Percentiles rank a stretch among this genome's conserved stretches.
These are phyloP conservation scores for Dictyostelium purpureum DNA, from an alignment of 78 protist species.

Conservation along the genomic window DNA sequence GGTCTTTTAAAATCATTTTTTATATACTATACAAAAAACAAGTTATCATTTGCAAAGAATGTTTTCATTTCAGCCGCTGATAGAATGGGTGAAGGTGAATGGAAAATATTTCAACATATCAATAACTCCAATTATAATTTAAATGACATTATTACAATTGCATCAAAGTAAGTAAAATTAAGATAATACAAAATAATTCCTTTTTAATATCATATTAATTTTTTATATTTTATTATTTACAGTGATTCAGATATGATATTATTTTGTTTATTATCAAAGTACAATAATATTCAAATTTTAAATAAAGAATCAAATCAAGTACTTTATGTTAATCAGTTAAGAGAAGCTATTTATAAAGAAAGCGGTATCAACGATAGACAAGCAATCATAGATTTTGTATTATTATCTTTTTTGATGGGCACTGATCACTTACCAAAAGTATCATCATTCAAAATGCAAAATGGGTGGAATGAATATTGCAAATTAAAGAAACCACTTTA, in stretches of 20 bases:
- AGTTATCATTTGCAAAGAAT: neutral
- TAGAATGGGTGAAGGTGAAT: constrained; percentile 52
- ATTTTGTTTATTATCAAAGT: neutral
- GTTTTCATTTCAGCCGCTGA: neutral
- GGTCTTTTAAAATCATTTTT: neutral
- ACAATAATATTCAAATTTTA: neutral
- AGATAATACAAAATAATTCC: neutral
- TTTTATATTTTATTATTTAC: neutral
- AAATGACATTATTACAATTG: neutral
- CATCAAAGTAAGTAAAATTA: neutral
- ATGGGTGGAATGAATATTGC: neutral
- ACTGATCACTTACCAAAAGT: constrained; percentile 10
- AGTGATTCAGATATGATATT: constrained; percentile 21
- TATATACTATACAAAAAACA: neutral
- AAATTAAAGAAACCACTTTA: neutral
- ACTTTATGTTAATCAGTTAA: neutral
- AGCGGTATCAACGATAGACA: neutral
- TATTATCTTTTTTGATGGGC: neutral
- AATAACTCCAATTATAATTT: neutral
- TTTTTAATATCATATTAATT: neutral
- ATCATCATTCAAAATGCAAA: neutral
- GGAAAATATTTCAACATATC: constrained; percentile 47
- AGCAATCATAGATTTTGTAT: constrained; percentile 2
- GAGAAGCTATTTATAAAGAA: neutral
- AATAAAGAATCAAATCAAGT: neutral